Evolutionary conservation across 2,329 filamentous ascomycete species (phyloP).

Genomic region (Paecilomyces dactylethromorphus): DNA sequence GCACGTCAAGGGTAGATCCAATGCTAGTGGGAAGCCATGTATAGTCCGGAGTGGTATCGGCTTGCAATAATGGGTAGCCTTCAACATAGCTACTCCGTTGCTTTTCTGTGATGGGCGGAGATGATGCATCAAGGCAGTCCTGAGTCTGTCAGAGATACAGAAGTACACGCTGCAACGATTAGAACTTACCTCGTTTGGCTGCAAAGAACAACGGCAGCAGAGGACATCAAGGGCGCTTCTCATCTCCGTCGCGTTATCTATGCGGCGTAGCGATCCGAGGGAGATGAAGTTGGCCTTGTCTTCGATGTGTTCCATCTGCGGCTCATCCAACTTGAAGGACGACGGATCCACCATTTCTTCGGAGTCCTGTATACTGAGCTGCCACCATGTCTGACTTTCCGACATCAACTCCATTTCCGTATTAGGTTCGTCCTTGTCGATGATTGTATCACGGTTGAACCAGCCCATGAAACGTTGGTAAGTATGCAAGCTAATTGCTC

Average conservation of each 20-base stretch:
- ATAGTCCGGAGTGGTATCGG: constrained; percentile 42
- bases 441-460: constrained; percentile 56
- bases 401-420: constrained; percentile 58
- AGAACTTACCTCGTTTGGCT: constrained; percentile 20
- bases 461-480: constrained; percentile 73
- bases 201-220: constrained; percentile 17
- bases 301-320: neutral
- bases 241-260: constrained; percentile 25
- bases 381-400: constrained; percentile 63
- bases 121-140: constrained; percentile 56
- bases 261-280: constrained; percentile 21
- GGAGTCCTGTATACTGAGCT: constrained; percentile 57
- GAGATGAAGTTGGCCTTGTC: constrained; percentile 12
- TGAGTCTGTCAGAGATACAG: constrained; percentile 19
- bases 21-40: constrained; percentile 28
- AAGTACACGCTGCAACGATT: neutral
- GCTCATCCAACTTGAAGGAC: neutral
- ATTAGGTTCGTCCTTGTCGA: constrained; percentile 33
- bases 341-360: constrained; percentile 37
- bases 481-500: constrained; percentile 75
- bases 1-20: constrained; percentile 23
- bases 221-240: constrained; percentile 32
- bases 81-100: constrained; percentile 50
- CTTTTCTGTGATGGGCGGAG: constrained; percentile 52
- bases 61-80: constrained; percentile 48